These are phyloP conservation scores for Torulaspora gathmanii DNA, from an alignment of 805 yeast genomes.

Conservation along the genomic window DNA sequence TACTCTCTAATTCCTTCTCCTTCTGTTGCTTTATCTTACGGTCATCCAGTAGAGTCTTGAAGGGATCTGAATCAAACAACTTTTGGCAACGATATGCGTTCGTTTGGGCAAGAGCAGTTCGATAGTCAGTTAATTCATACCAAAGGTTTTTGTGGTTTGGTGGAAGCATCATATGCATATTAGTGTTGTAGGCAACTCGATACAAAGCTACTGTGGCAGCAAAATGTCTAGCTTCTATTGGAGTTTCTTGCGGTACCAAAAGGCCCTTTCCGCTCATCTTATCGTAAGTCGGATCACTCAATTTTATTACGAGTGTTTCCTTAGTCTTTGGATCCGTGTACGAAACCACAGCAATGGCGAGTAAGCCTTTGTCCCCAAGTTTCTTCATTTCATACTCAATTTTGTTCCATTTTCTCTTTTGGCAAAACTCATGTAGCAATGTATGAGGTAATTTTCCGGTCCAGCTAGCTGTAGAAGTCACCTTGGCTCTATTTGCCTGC, in stretches of 20 bases:
- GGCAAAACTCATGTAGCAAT: constrained; percentile 79
- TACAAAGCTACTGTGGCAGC: constrained; percentile 87
- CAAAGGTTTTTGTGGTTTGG: constrained; percentile 74
- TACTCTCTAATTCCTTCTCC: constrained; percentile 45
- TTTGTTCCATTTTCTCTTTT: constrained; percentile 83
- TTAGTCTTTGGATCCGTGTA: constrained; percentile 80
- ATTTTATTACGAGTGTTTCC: constrained; percentile 53
- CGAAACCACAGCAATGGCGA: constrained; percentile 59
- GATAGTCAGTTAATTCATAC: constrained; percentile 61
- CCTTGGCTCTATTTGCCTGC: constrained; percentile 42
- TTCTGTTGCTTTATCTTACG: constrained; percentile 42
- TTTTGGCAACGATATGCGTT: constrained; percentile 47
- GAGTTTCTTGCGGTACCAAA: constrained; percentile 65
- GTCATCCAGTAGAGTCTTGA: constrained; percentile 57
- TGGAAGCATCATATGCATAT: constrained; percentile 83
- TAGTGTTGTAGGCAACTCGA: constrained; percentile 73
- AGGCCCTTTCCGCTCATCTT: constrained; percentile 44
- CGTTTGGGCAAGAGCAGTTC: constrained; percentile 46
- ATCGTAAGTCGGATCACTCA: constrained; percentile 44
- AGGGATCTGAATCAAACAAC: constrained; percentile 70
- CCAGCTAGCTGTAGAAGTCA: constrained; percentile 74
- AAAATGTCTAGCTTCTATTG: constrained; percentile 83
- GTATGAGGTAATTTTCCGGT: constrained; percentile 92
- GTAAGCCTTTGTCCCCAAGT: constrained; percentile 49
- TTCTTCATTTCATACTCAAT: constrained; percentile 70